Evolutionary conservation across 1,139 yeast genomes (phyloP).

Genomic region (Candida tropicalis): DNA sequence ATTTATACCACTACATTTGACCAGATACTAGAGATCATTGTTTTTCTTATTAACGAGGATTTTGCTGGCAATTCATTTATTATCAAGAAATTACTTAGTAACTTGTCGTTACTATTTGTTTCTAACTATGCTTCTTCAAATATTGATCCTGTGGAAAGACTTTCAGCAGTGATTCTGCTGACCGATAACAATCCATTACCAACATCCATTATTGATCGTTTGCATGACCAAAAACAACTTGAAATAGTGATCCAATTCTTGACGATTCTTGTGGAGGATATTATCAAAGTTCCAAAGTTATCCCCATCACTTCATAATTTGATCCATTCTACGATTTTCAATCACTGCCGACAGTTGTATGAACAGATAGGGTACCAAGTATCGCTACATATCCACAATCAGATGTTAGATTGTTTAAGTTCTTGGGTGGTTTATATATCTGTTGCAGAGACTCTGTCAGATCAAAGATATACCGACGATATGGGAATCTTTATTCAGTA

Average conservation of each 20-base stretch:
- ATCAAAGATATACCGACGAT: slow-evolving; percentile 32
- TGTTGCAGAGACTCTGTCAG: slow-evolving; percentile 37
- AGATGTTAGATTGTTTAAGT: slow-evolving; percentile 33
- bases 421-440: slow-evolving; percentile 39
- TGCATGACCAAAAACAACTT: slow-evolving; percentile 10
- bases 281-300: slow-evolving; percentile 34
- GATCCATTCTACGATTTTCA: slow-evolving; percentile 16
- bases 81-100: slow-evolving; percentile 46
- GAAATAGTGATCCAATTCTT: slow-evolving; percentile 32
- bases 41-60: slow-evolving; percentile 9
- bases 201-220: background rate
- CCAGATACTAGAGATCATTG: slow-evolving; percentile 9
- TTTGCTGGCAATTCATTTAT: slow-evolving; percentile 25
- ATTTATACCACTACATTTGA: slow-evolving; percentile 11
- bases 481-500: slow-evolving; percentile 19
- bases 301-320: slow-evolving; percentile 15
- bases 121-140: slow-evolving; percentile 26
- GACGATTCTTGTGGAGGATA: slow-evolving; percentile 60
- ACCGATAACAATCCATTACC: background rate
- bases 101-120: slow-evolving; percentile 53
- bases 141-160: slow-evolving; percentile 14
- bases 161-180: slow-evolving; percentile 3
- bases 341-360: slow-evolving; percentile 10
- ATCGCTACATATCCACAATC: slow-evolving; percentile 14
- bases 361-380: slow-evolving; percentile 9